phyloP scores from a whole-genome alignment of 345 rosid species.

The Odontarrhena argentea region DNA sequence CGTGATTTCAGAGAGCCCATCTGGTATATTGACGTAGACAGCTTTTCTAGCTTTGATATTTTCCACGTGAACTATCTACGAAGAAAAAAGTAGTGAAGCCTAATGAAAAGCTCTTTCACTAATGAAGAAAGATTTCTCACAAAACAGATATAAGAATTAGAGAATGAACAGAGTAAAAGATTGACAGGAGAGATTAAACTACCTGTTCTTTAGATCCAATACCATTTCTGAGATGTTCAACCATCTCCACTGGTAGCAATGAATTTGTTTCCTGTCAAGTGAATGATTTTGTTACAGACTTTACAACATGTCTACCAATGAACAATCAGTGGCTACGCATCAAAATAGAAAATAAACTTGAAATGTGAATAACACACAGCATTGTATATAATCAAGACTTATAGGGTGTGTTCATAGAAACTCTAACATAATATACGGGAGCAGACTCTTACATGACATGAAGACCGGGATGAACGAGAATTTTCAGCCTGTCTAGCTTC shows the following conservation, averaged over 20 bases:
- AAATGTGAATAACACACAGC: neutral
- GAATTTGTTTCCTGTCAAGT: constrained; percentile 58
- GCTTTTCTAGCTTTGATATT: constrained; percentile 64
- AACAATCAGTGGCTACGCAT: neutral
- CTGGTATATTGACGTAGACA: constrained; percentile 53
- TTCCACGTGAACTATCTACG: constrained; percentile 86
- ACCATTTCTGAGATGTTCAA: constrained; percentile 79
- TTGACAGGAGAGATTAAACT: constrained; percentile 27
- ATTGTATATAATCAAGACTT: neutral
- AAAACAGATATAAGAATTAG: neutral
- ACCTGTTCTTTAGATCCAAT: constrained; percentile 85
- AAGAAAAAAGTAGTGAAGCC: constrained; percentile 28
- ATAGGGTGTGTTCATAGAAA: neutral
- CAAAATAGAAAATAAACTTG: neutral
- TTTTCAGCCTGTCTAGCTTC: constrained; percentile 39
- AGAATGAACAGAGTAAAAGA: constrained; percentile 17
- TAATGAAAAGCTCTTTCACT: constrained; percentile 15
- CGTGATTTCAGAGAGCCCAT: constrained; percentile 61
- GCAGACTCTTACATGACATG: constrained; percentile 59
- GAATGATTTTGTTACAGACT: neutral
- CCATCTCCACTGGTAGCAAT: constrained; percentile 70
- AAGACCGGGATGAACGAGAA: constrained; percentile 44
- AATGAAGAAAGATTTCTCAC: neutral
- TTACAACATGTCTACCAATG: neutral
- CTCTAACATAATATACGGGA: constrained; percentile 12